A percentile compares a stretch with the other conserved stretches of the same genome.
Conservation (phyloP, 1,284 basidiomycete genomes). For the Puccinia polysora region DNA sequence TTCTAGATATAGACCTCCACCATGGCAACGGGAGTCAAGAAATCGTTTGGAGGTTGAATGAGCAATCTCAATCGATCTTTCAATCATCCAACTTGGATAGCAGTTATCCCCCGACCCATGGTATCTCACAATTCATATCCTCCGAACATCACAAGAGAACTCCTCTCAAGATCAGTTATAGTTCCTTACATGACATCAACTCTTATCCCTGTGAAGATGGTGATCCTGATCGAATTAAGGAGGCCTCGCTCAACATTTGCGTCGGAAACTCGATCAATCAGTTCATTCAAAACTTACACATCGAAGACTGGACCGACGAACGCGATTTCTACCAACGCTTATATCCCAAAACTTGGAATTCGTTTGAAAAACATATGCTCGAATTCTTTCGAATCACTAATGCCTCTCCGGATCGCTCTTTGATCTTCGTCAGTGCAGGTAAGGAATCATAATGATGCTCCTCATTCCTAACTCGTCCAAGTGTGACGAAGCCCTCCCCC, state of each 20-base stretch:
- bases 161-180: slow-evolving; percentile 50
- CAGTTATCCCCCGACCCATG: too few species aligned
- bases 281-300: slow-evolving; percentile 53
- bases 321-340: slow-evolving; percentile 41
- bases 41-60: slow-evolving; percentile 52
- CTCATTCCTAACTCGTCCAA: slow-evolving; percentile 37
- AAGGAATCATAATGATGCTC: slow-evolving; percentile 6
- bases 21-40: slow-evolving; percentile 52
- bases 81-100: neutral
- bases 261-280: slow-evolving; percentile 48
- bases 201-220: slow-evolving; percentile 53
- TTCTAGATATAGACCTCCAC: slow-evolving; percentile 53
- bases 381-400: slow-evolving; percentile 13
- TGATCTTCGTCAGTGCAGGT: slow-evolving; percentile 43
- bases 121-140: too few species aligned
- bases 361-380: slow-evolving; percentile 12
- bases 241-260: slow-evolving; percentile 50
- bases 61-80: neutral
- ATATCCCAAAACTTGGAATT: slow-evolving; percentile 7
- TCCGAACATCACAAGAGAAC: neutral
- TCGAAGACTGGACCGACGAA: slow-evolving; percentile 41
- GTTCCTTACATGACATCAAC: slow-evolving; percentile 53
- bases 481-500: neutral
- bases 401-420: neutral
- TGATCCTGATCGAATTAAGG: slow-evolving; percentile 49